Conservation (phyloP, 2,329 filamentous ascomycete genomes). For the Beauveria sp. region DNA sequence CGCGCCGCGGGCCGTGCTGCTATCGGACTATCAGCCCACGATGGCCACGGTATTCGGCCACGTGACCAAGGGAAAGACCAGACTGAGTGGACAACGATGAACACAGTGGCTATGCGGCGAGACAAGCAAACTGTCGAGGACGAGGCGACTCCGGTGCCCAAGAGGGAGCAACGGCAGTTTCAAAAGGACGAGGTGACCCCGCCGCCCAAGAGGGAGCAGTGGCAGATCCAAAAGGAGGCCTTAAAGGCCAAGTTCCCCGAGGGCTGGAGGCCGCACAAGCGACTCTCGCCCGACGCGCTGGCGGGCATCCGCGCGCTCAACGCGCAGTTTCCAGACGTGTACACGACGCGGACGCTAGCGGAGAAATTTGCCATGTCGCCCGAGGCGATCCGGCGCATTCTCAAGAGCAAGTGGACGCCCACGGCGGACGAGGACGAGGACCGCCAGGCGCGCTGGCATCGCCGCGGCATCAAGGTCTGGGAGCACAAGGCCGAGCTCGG, state of each 20-base stretch:
- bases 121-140: neutral
- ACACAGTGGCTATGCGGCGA: too few species aligned
- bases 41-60: neutral
- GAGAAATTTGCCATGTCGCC: conserved; percentile 77
- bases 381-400: conserved; percentile 79
- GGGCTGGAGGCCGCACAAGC: conserved; percentile 77
- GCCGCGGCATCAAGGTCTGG: conserved; percentile 54
- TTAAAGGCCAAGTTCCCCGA: conserved; percentile 71
- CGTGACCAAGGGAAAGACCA: neutral
- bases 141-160: neutral
- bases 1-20: neutral
- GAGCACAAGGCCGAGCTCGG: conserved; percentile 51
- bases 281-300: conserved; percentile 83
- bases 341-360: conserved; percentile 67
- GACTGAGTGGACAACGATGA: too few species aligned
- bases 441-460: conserved; percentile 54
- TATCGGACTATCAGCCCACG: neutral
- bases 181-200: conserved; percentile 41
- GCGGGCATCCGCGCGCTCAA: conserved; percentile 84
- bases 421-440: conserved; percentile 48
- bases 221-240: conserved; percentile 70
- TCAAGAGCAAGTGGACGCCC: conserved; percentile 71
- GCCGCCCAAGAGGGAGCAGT: conserved; percentile 38
- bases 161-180: conserved; percentile 56
- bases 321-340: conserved; percentile 65